Evolutionary conservation across 257 asterid genomes (phyloP).

Genomic region (Capsicum rhomboideum): DNA sequence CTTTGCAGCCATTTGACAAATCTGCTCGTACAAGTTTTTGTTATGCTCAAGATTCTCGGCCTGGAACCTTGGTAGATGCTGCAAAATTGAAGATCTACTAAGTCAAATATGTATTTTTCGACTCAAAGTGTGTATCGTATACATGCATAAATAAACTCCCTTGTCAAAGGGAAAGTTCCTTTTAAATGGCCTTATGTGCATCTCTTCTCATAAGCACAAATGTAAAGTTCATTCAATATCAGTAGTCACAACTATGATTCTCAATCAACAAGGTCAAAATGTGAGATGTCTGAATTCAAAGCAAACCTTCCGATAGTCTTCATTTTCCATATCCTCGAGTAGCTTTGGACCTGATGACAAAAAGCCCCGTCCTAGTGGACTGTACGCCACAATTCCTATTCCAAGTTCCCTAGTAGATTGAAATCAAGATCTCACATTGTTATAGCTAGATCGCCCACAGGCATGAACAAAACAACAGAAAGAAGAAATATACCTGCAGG

Average conservation of each 20-base stretch:
- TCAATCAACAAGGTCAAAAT: not conserved
- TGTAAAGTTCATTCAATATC: not conserved
- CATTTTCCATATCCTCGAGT: not conserved
- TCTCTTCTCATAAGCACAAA: not conserved
- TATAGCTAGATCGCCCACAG: too few species aligned
- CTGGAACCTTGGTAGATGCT: constrained; percentile 13
- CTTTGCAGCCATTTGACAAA: constrained; percentile 7
- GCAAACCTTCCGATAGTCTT: constrained; percentile 18
- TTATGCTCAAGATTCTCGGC: constrained; percentile 11
- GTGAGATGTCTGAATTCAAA: too few species aligned
- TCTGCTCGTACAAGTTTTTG: not conserved
- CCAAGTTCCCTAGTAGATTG: constrained; percentile 3
- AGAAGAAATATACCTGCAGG: constrained; percentile 9
- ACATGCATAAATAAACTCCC: not conserved
- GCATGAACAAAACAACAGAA: not conserved
- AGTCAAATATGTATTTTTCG: not conserved
- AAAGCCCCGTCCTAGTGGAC: constrained; percentile 18
- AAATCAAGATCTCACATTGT: not conserved
- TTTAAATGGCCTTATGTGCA: not conserved
- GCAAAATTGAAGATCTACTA: not conserved
- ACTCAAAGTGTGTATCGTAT: not conserved
- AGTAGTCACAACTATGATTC: not conserved
- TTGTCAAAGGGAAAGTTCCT: not conserved
- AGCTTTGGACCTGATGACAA: constrained; percentile 11
- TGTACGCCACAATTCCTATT: constrained; percentile 12